These are phyloP conservation scores for Dorcoceras hygrometricum DNA, from an alignment of 257 asterid species.

Conservation along the genomic window DNA sequence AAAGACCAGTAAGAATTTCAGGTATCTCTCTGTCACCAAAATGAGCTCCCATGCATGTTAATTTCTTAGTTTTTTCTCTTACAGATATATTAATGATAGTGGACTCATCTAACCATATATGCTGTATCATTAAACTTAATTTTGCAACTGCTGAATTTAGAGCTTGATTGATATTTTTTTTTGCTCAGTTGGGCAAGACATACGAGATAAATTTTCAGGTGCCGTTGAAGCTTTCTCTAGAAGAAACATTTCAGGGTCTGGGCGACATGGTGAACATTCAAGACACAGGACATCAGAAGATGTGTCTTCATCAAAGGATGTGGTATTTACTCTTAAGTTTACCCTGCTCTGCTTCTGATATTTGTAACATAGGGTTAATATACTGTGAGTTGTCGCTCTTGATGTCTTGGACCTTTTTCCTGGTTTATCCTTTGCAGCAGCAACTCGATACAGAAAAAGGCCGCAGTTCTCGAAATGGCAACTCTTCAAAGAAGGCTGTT, in stretches of 20 bases:
- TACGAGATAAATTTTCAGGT: conserved; percentile 77
- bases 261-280: conserved; percentile 67
- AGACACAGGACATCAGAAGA: conserved; percentile 68
- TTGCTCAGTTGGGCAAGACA: conserved; percentile 62
- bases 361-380: neutral
- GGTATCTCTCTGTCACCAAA: conserved; percentile 28
- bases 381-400: neutral
- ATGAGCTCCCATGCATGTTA: neutral
- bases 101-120: neutral
- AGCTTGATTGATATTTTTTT: conserved; percentile 15
- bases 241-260: conserved; percentile 55
- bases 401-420: neutral
- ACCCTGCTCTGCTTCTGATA: neutral
- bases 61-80: neutral
- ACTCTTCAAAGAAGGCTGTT: conserved; percentile 72
- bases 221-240: conserved; percentile 85
- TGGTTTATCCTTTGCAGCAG: conserved; percentile 44
- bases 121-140: no score
- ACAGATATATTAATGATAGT: neutral
- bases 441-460: conserved; percentile 65
- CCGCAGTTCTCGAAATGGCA: conserved; percentile 57
- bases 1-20: conserved; percentile 43
- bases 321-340: conserved; percentile 58
- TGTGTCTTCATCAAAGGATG: conserved; percentile 86
- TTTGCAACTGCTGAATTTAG: neutral